Evolutionary conservation across 176 grass and related monocot genomes (phyloP), one percentile per base, ranked within the genome.

Genomic region (Lolium perenne): DNA sequence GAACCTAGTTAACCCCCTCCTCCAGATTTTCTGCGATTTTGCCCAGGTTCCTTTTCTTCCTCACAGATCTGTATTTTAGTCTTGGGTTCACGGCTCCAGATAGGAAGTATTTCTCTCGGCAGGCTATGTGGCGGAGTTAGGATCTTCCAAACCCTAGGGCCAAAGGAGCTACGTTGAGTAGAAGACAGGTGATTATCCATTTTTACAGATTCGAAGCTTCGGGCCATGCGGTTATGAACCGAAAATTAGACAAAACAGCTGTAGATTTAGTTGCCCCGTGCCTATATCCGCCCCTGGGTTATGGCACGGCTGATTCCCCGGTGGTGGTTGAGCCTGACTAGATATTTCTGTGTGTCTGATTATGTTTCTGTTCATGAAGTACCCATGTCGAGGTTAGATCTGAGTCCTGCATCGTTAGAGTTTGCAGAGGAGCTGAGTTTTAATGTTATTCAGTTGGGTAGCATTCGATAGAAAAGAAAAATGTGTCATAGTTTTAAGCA

Each of bases 211-310:
- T 53, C 50, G 13, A 53, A 55, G 12, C 51, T 17, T 55, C 3
- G 4, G 15, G 51, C 4, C 2, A 7, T 17, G 15, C 15, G 0
- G 15, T 12, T 26, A 13, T 26, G 60, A 26, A 63, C 26, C 22
- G 2, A 63, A 63, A 63, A 6, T 5, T 43, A 43, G 6, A 43
- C 41, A 43, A 43, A 43, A 7, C 5, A 35, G 10, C 21, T 25
- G 21, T 61, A 23, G 21, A 9, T 8, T 61, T 10, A 61, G 21
- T 11, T 61, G 59, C 59, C 59, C 57, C 59, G 12, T 23, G 10
- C 59, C 59, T 61, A 61, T 61, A 58, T 58, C 54, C 54, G 17
- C 54, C 54, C 54, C 54, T 57, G 54, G 57, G 57, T 60, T 60
- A 1, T 63, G 22, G 4, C 60, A 61, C 10, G 60, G 21, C 0